Conservation (phyloP, 805 yeast genomes). For the Crinitomyces ghanaensis region DNA sequence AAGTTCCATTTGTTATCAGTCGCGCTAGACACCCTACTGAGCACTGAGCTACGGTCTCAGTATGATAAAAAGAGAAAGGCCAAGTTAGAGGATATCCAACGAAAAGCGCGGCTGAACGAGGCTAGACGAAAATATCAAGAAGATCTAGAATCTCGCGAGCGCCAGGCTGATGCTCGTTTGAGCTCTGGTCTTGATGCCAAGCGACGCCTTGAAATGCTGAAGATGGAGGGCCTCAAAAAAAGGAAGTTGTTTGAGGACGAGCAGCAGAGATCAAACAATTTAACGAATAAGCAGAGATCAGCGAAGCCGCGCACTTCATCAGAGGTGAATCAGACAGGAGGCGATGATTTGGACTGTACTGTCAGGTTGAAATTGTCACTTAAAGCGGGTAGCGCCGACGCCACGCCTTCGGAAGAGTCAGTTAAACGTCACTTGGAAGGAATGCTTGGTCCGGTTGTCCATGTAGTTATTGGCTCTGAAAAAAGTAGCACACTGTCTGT, state of each 20-base stretch:
- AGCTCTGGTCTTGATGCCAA: conserved; percentile 4
- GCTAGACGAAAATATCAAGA: conserved; percentile 13
- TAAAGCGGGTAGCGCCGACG: too few relatives aligned
- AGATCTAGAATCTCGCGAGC: conserved; percentile 18
- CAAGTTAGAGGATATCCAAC: conserved; percentile 6
- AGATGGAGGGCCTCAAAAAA: conserved; percentile 12
- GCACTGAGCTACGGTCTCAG: conserved; percentile 8
- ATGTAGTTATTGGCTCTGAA: too few relatives aligned
- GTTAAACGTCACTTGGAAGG: too few relatives aligned
- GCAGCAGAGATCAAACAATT: neutral
- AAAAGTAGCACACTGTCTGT: too few relatives aligned
- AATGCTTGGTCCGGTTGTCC: too few relatives aligned
- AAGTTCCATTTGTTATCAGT: conserved; percentile 18
- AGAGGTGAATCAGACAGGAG: too few relatives aligned
- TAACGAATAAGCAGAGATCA: too few relatives aligned
- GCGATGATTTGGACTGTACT: too few relatives aligned
- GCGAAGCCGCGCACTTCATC: conserved; percentile 40
- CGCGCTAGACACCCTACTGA: conserved; percentile 16
- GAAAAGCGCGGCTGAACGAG: conserved; percentile 8
- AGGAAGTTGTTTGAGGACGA: conserved; percentile 9
- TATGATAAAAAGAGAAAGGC: conserved; percentile 15
- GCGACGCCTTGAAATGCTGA: conserved; percentile 11
- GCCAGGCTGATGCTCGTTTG: conserved; percentile 7
- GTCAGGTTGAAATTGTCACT: too few relatives aligned
- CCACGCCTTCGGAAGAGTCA: too few relatives aligned